Percentiles rank a stretch among this genome's conserved stretches.
Conservation (phyloP, 106 monocot species). For the Vanilla planifolia region DNA sequence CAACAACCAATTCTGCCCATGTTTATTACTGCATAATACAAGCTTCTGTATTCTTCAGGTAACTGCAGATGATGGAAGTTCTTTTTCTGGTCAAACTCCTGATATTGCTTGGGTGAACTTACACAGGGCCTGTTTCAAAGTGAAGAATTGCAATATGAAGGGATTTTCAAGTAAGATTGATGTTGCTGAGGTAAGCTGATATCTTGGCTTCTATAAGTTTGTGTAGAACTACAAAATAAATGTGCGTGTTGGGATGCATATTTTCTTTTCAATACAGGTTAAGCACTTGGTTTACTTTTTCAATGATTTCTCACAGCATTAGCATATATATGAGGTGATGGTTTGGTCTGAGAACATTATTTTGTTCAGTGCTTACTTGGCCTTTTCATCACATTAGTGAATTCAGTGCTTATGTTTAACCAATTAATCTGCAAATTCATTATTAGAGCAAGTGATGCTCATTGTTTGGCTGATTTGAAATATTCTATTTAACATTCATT, state of each 20-base stretch:
- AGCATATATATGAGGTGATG: too few relatives aligned
- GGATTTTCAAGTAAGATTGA: constrained; percentile 69
- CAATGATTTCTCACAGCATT: too few relatives aligned
- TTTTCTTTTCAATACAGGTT: too few relatives aligned
- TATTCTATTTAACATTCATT: neutral
- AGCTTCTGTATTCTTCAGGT: constrained; percentile 33
- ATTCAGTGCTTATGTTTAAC: neutral
- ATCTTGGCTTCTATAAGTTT: neutral
- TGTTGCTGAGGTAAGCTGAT: constrained; percentile 61
- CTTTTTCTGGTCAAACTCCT: constrained; percentile 70
- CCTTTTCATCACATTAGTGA: neutral
- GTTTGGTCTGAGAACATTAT: too few relatives aligned
- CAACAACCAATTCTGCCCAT: neutral
- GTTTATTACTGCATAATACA: neutral
- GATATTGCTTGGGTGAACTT: constrained; percentile 75
- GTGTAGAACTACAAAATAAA: neutral
- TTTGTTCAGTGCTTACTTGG: neutral
- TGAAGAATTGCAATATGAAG: constrained; percentile 55
- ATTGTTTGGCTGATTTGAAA: neutral
- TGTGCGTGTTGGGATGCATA: too few relatives aligned
- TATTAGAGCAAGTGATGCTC: neutral
- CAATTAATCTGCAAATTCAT: neutral
- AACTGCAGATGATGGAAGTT: constrained; percentile 51
- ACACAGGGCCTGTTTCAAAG: constrained; percentile 49
- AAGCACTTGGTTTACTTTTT: too few relatives aligned